Evolutionary conservation across 805 yeast species (phyloP).

Genomic region (Maudiozyma serrabonitensis): DNA sequence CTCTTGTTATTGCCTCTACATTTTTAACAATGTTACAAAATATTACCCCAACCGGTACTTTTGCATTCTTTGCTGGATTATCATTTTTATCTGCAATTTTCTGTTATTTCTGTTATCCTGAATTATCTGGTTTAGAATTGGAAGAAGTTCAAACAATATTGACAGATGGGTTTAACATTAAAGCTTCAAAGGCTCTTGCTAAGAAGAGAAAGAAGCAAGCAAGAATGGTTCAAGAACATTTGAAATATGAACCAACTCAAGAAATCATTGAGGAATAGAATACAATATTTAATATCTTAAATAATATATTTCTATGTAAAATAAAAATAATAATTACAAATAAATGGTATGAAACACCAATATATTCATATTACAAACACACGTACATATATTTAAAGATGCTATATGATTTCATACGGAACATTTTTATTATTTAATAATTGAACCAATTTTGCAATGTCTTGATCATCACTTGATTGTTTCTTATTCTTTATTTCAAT

Average conservation of each 20-base stretch:
- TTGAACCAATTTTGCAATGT: background rate
- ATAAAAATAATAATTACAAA: background rate
- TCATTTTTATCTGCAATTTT: slow-evolving; percentile 62
- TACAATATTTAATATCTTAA: background rate
- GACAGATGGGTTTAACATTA: slow-evolving; percentile 79
- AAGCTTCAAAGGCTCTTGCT: slow-evolving; percentile 48
- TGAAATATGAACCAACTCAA: slow-evolving; percentile 19
- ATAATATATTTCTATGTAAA: background rate
- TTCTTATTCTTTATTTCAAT: slow-evolving; percentile 9
- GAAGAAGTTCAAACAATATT: slow-evolving; percentile 84
- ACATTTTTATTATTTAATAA: slow-evolving; percentile 6
- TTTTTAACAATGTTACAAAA: slow-evolving; percentile 89
- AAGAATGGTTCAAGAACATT: slow-evolving; percentile 7
- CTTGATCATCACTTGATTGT: background rate
- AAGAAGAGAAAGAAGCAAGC: slow-evolving; percentile 32
- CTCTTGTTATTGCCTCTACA: slow-evolving; percentile 80
- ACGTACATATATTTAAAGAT: background rate
- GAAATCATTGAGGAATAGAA: slow-evolving; percentile 15
- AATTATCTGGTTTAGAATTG: slow-evolving; percentile 76
- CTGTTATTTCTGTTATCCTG: slow-evolving; percentile 83
- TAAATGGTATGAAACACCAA: background rate
- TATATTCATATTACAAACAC: background rate
- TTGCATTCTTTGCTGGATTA: slow-evolving; percentile 79
- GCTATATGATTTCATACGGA: slow-evolving; percentile 6
- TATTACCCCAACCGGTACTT: slow-evolving; percentile 93